Evolutionary conservation across 169 alveolate species (phyloP), one percentile per base, ranked within the genome.

Genomic region (Plasmodium blacklocki): DNA sequence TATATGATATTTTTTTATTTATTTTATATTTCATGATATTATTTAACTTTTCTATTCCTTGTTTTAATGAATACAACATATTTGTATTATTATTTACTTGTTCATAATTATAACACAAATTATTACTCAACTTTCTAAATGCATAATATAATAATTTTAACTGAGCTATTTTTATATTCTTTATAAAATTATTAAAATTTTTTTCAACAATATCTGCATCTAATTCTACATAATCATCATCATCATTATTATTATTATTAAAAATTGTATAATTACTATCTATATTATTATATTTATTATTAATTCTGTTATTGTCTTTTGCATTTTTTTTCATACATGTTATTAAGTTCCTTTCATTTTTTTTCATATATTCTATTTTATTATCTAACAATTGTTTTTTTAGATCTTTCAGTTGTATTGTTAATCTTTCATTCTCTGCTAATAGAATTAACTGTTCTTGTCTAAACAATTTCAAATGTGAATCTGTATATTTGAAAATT

Each of bases 381-480:
- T 83, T 83, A 70, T 83, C 91, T 63, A 83, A 19, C 2, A 83
- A 58, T 62, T 83, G 91, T 78, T 92, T 92, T 43, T 94, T 78
- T 58, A 94, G 60, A 19, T 92, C 94, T 50, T 94, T 94, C 32
- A 94, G 67, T 58, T 94, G 95, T 83, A 83, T 56, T 50, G 94
- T 92, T 68, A 94, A 73, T 19, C 96, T 88, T 88, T 92, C 95
- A 71, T 94, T 94, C 90, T 94, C 96, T 3, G 96, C 93, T 88
- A 94, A 73, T 47, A 94, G 72, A 75, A 92, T 90, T 72, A 94
- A 73, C 89, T 94, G 96, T 75, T 94, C 96, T 74, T 94, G 96
- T 29, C 96, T 88, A 60, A 94, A 89, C 43, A 94, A 88, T 58
- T 92, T 88, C 43, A 94, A 87, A 76, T 94, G 96, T 26, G 92